Conservation (phyloP, 2,329 filamentous ascomycete genomes). For the Acrodontium crateriforme region DNA sequence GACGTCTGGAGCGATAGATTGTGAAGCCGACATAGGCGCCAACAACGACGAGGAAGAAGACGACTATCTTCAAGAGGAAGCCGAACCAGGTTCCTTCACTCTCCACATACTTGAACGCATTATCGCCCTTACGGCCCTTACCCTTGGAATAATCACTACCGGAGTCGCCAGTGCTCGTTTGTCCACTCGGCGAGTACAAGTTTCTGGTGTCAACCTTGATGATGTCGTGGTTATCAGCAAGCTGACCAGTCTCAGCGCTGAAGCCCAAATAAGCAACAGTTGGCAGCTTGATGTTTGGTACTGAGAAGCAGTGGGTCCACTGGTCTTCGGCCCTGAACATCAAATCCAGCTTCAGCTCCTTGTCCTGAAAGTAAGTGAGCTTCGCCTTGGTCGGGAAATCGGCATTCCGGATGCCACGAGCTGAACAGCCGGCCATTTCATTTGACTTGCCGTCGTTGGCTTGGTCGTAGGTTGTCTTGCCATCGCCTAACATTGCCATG, state of each 20-base stretch:
- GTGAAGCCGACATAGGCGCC: constrained; percentile 80
- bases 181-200: constrained; percentile 54
- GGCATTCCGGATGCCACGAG: constrained; percentile 72
- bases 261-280: constrained; percentile 51
- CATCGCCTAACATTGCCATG: constrained; percentile 96
- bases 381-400: constrained; percentile 67
- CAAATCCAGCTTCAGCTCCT: constrained; percentile 75
- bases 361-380: constrained; percentile 94
- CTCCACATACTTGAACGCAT: constrained; percentile 17
- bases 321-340: constrained; percentile 85
- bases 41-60: constrained; percentile 56
- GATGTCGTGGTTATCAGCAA: constrained; percentile 96
- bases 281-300: constrained; percentile 58
- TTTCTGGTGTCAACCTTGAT: constrained; percentile 76
- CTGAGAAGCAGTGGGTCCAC: constrained; percentile 81
- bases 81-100: constrained; percentile 46
- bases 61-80: constrained; percentile 69
- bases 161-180: constrained; percentile 19
- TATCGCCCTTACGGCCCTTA: constrained; percentile 39
- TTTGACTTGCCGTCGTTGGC: constrained; percentile 85
- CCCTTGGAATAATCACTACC: constrained; percentile 27
- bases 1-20: constrained; percentile 51
- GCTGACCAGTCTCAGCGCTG: constrained; percentile 81
- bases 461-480: constrained; percentile 79
- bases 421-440: constrained; percentile 89